Base-by-base conservation (phyloP, 176 grass and related monocot species). In the Carex littledalei region DNA sequence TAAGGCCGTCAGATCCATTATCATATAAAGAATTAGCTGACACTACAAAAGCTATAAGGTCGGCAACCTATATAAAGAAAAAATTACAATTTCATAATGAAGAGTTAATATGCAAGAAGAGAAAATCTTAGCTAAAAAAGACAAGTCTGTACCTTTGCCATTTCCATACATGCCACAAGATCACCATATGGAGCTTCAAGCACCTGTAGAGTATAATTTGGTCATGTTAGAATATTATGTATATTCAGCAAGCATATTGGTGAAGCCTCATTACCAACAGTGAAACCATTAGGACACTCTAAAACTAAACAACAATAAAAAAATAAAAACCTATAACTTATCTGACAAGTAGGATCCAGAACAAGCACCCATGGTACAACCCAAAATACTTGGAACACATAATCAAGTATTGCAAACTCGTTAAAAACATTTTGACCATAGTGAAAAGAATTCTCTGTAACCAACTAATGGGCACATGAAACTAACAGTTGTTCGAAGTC, bases 141-240 rank as follows among this genome's bases (percentile, higher is more conserved):
- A 32, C 63, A 22, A 67, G 37, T 50, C 3, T 3, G 16, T 78
- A 98, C 95, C 93, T 98, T 98, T 45, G 89, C 91, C 88, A 98
- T 86, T 84, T 98, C 95, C 93, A 98, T 94, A 86, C 95, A 98
- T 78, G 93, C 84, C 16, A 85, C 83, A 78, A 94, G 86, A 92
- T 98, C 95, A 26, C 93, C 95, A 95, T 94, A 93, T 16, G 95
- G 95, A 89, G 93, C 93, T 93, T 98, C 80, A 50, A 98, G 84
- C 68, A 98, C 95, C 95, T 98, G 92, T 76, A 87, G 3, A 80
- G 18, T 61, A 70, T 67, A 69, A 83, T 53, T 77, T 55, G 49
- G 49, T 55, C 73, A 77, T 77, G n/a, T 78, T 78, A 56, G 52
- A 78, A 32, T 13, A 43, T 52, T 49, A 14, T 43, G 61, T 39